Evolutionary conservation across 1,139 yeast genomes (phyloP).

Genomic region (Tardiomyces depauwii): DNA sequence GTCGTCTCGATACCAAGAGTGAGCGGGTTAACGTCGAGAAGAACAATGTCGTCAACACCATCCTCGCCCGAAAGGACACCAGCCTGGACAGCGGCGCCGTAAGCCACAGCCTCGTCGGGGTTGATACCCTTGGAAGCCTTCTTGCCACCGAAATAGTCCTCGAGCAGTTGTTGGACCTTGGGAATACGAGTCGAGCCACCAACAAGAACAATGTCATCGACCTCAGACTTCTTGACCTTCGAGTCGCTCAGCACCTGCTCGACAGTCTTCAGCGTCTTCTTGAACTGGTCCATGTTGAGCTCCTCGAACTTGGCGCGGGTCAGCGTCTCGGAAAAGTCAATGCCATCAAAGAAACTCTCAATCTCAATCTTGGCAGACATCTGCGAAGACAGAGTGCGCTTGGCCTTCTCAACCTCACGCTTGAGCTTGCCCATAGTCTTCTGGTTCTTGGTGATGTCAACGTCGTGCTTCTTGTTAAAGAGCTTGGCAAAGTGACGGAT

Average conservation of each 20-base stretch:
- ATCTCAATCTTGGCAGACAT: slow-evolving; percentile 85
- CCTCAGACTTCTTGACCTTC: slow-evolving; percentile 67
- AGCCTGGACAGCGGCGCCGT: slow-evolving; percentile 97
- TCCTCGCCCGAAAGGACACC: slow-evolving; percentile 89
- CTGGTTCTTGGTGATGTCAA: slow-evolving; percentile 62
- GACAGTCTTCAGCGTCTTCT: slow-evolving; percentile 85
- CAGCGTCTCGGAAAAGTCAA: slow-evolving; percentile 85
- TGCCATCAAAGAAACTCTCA: slow-evolving; percentile 91
- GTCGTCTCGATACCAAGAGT: slow-evolving; percentile 95
- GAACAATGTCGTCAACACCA: slow-evolving; percentile 70
- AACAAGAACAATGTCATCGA: slow-evolving; percentile 87
- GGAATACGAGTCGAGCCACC: slow-evolving; percentile 99
- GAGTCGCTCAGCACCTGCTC: slow-evolving; percentile 88
- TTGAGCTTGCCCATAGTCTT: slow-evolving; percentile 82
- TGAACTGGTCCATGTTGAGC: slow-evolving; percentile 75
- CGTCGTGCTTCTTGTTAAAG: slow-evolving; percentile 79
- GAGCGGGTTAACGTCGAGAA: slow-evolving; percentile 88
- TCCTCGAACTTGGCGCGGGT: slow-evolving; percentile 96
- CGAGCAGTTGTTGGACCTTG: slow-evolving; percentile 85
- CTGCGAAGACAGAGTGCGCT: slow-evolving; percentile 87
- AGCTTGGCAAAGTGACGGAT: slow-evolving; percentile 76
- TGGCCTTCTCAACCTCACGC: slow-evolving; percentile 96
- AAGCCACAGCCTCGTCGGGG: slow-evolving; percentile 97
- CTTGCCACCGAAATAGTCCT: slow-evolving; percentile 82
- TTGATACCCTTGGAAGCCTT: slow-evolving; percentile 92